phyloP scores from a whole-genome alignment of 2,329 filamentous ascomycete species.

The Fusarium sp. region DNA sequence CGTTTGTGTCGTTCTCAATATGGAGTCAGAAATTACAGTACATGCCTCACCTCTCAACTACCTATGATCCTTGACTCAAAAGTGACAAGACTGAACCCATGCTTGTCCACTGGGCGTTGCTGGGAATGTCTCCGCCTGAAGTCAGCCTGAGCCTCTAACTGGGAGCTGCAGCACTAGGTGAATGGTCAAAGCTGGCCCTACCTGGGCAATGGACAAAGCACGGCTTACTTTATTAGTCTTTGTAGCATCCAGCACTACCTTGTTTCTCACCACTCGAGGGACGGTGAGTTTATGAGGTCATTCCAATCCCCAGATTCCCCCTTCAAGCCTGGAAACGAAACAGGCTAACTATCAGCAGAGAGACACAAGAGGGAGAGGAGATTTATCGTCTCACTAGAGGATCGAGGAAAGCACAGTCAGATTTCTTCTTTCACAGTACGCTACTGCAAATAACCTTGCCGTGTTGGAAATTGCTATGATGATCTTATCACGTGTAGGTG shows the following conservation, averaged over 20 bases:
- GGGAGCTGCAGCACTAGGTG: neutral
- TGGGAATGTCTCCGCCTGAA: conserved; percentile 34
- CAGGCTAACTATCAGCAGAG: neutral
- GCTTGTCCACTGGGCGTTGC: conserved; percentile 7
- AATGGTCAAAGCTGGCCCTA: conserved; percentile 29
- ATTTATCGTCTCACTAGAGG: neutral
- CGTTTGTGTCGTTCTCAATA: conserved; percentile 1
- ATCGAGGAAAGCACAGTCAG: conserved; percentile 13
- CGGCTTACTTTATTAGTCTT: neutral
- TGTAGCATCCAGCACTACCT: conserved; percentile 1
- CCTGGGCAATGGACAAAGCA: neutral
- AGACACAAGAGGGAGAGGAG: neutral
- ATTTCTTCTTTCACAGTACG: conserved; percentile 1
- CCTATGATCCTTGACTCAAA: neutral
- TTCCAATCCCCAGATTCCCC: conserved; percentile 33
- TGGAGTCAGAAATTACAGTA: conserved; percentile 7
- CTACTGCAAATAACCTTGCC: conserved; percentile 28
- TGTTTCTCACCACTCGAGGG: conserved; percentile 16
- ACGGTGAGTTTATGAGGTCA: conserved; percentile 32
- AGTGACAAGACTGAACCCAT: conserved; percentile 14
- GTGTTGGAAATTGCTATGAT: conserved; percentile 36
- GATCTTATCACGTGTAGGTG: conserved; percentile 42
- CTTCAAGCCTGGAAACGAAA: conserved; percentile 9
- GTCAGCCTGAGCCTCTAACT: conserved; percentile 33
- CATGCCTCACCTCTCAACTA: neutral